These are phyloP conservation scores for Clonostachys byssicola DNA, from an alignment of 2,329 filamentous ascomycete species.

Conservation along the genomic window DNA sequence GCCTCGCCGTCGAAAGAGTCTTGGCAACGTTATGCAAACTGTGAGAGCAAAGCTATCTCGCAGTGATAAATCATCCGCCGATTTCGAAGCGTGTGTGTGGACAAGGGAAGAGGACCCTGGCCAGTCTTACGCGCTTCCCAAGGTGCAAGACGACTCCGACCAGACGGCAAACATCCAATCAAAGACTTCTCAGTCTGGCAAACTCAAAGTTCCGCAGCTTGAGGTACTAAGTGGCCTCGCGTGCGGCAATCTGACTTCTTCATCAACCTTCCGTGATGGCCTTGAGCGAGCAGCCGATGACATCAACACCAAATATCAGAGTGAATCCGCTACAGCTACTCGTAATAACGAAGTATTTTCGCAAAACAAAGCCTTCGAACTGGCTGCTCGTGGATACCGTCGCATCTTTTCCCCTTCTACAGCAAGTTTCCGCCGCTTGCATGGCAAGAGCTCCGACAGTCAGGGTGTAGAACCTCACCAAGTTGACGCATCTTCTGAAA, in stretches of 20 bases:
- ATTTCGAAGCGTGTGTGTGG: not conserved
- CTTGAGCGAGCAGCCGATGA: constrained; percentile 21
- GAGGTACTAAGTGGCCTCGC: constrained; percentile 18
- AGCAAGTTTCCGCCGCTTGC: too few relatives aligned
- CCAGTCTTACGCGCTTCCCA: too few relatives aligned
- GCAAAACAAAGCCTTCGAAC: too few relatives aligned
- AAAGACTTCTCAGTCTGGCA: not conserved
- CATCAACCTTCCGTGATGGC: constrained; percentile 17
- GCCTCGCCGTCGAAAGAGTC: constrained; percentile 14
- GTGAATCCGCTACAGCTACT: too few relatives aligned
- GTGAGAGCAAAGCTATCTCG: constrained; percentile 17
- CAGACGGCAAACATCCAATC: not conserved
- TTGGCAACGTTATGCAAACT: constrained; percentile 20
- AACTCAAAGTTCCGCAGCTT: constrained; percentile 15
- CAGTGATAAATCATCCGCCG: not conserved
- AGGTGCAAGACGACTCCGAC: not conserved
- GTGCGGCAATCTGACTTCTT: constrained; percentile 11
- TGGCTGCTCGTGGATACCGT: too few relatives aligned
- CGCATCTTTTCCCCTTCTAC: too few relatives aligned
- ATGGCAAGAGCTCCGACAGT: too few relatives aligned
- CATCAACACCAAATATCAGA: constrained; percentile 17
- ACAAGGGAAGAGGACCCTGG: too few relatives aligned
- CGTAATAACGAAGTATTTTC: too few relatives aligned
- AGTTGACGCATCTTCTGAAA: too few relatives aligned
- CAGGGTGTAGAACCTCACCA: too few relatives aligned